Conservation (phyloP, 225 moss, liverwort and hornwort genomes). For the Marchantia paleacea region DNA sequence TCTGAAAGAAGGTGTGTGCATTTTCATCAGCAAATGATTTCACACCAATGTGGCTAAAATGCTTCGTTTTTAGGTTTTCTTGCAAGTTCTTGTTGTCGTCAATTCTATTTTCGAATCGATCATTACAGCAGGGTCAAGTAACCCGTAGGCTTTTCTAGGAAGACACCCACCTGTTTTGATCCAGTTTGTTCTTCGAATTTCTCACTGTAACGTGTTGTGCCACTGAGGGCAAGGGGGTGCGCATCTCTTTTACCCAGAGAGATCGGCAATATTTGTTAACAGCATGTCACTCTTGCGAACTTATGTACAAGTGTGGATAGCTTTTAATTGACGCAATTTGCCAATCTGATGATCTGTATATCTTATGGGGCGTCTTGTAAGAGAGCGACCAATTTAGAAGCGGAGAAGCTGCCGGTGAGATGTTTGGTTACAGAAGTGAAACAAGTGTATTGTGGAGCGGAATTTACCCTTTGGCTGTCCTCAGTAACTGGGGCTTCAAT, state of each 20-base stretch:
- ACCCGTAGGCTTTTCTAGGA: not conserved
- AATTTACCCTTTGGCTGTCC: slow-evolving; percentile 85
- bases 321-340: not conserved
- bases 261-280: not conserved
- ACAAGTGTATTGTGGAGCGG: slow-evolving; percentile 80
- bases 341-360: slow-evolving; percentile 28
- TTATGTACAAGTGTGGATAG: not conserved
- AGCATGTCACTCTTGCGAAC: not conserved
- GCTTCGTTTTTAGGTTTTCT: not conserved
- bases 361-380: slow-evolving; percentile 34
- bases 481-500: slow-evolving; percentile 64
- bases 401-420: slow-evolving; percentile 88
- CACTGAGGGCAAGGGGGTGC: not conserved
- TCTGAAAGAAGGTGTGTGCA: slow-evolving; percentile 78
- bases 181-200: too few species aligned
- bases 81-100: not conserved
- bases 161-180: not conserved
- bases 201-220: not conserved
- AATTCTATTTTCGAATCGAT: not conserved
- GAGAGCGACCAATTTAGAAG: slow-evolving; percentile 55
- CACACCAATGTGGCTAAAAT: not conserved
- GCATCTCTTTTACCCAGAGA: not conserved
- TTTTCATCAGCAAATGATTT: not conserved
- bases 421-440: slow-evolving; percentile 75
- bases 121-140: not conserved